These are phyloP conservation scores for Mollisia scopiformis DNA, from an alignment of 2,329 filamentous ascomycete species.

Conservation along the genomic window DNA sequence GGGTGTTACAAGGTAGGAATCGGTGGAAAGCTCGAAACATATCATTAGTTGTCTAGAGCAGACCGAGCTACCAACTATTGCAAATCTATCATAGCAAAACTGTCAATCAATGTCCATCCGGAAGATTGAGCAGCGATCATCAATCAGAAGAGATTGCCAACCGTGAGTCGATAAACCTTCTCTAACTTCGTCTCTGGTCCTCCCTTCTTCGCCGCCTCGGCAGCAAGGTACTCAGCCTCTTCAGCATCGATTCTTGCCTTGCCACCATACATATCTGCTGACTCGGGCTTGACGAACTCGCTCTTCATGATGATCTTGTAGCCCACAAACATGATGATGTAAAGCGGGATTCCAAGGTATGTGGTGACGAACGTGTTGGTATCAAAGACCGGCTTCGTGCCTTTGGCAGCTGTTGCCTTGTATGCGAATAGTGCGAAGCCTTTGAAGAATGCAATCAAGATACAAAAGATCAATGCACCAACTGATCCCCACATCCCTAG, in stretches of 20 bases:
- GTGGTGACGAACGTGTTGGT: conserved; percentile 68
- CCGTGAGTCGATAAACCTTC: conserved; percentile 28
- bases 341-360: conserved; percentile 65
- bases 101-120: not conserved
- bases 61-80: too few species aligned
- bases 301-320: conserved; percentile 50
- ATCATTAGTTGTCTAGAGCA: too few species aligned
- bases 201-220: conserved; percentile 23
- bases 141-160: conserved; percentile 16
- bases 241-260: conserved; percentile 63
- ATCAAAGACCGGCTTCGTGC: conserved; percentile 56
- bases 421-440: conserved; percentile 74
- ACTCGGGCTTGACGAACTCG: conserved; percentile 48
- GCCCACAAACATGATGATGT: conserved; percentile 59
- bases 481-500: conserved; percentile 73
- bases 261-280: conserved; percentile 58
- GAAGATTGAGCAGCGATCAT: not conserved
- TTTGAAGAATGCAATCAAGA: conserved; percentile 78
- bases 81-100: not conserved
- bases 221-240: conserved; percentile 46
- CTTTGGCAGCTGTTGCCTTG: conserved; percentile 47
- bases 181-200: conserved; percentile 26
- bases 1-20: too few species aligned
- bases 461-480: conserved; percentile 69
- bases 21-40: too few species aligned